Evolutionary conservation across 208 protist species (phyloP).

Genomic region (Trypanosomatidae sp.): DNA sequence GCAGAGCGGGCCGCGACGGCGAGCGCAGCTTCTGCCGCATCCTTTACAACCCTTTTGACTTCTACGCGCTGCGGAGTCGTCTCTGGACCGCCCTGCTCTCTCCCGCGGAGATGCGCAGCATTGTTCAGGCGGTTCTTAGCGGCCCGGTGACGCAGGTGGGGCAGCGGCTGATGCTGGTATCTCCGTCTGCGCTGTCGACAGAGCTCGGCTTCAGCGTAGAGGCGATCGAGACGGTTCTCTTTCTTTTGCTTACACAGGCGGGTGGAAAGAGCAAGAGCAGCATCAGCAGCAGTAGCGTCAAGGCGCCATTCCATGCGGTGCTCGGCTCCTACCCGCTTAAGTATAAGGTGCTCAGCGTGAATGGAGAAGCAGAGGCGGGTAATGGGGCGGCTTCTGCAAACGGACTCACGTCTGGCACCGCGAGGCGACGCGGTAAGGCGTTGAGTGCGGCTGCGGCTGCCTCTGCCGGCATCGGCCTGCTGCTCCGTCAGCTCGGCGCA

Average conservation of each 20-base stretch:
- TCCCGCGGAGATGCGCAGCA: slow-evolving; percentile 46
- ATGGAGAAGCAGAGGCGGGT: neutral
- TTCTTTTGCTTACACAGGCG: slow-evolving; percentile 42
- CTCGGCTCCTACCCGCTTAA: slow-evolving; percentile 46
- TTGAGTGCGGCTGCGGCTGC: slow-evolving; percentile 11
- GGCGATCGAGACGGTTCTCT: slow-evolving; percentile 80
- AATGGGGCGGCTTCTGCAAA: too few relatives aligned
- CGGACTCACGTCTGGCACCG: neutral
- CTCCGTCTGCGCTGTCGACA: slow-evolving; percentile 44
- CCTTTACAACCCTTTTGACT: slow-evolving; percentile 92
- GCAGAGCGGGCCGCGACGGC: slow-evolving; percentile 96
- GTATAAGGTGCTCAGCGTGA: slow-evolving; percentile 39
- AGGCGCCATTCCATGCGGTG: slow-evolving; percentile 6
- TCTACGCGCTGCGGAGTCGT: slow-evolving; percentile 92
- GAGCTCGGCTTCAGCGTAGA: slow-evolving; percentile 67
- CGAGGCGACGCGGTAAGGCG: neutral
- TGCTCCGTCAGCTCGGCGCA: slow-evolving; percentile 65
- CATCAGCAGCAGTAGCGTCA: too few relatives aligned
- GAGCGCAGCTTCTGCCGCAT: slow-evolving; percentile 67
- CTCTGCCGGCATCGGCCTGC: slow-evolving; percentile 33
- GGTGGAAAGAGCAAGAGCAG: too few relatives aligned
- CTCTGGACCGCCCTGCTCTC: slow-evolving; percentile 60
- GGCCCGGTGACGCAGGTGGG: slow-evolving; percentile 47
- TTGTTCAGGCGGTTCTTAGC: slow-evolving; percentile 48
- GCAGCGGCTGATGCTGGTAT: slow-evolving; percentile 56